phyloP scores from a whole-genome alignment of 768 basidiomycete genomes.

The Gelatoporia subvermispora region DNA sequence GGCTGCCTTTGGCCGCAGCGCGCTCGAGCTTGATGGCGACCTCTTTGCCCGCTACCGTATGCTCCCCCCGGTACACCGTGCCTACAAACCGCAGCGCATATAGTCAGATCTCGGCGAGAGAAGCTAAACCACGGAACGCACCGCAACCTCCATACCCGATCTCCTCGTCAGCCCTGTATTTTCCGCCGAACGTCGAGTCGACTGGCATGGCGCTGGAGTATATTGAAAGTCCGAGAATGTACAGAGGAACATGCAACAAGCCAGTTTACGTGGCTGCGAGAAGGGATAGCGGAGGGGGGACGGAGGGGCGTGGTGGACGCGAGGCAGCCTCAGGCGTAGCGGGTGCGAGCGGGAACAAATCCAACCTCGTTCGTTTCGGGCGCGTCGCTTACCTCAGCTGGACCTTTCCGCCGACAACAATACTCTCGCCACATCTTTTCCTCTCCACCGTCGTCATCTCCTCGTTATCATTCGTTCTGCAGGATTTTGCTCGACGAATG shows the following conservation, averaged over 20 bases:
- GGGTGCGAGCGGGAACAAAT: not conserved
- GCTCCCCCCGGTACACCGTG: constrained; percentile 73
- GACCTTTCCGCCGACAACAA: too few species aligned
- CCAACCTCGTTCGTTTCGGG: not conserved
- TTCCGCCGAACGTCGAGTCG: constrained; percentile 58
- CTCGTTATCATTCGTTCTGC: not conserved
- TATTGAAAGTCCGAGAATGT: constrained; percentile 7
- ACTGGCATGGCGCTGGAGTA: constrained; percentile 14
- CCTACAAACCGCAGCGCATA: constrained; percentile 37
- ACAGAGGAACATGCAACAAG: not conserved
- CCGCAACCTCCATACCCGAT: constrained; percentile 79
- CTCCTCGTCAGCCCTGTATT: constrained; percentile 75
- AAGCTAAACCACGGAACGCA: constrained; percentile 25
- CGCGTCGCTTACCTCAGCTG: not conserved
- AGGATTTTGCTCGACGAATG: too few species aligned
- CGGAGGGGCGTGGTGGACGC: not conserved
- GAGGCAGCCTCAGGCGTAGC: not conserved
- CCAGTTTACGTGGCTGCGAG: not conserved
- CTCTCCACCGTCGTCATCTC: not conserved
- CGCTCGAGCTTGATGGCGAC: constrained; percentile 83
- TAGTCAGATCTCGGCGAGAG: not conserved
- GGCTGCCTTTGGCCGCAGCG: constrained; percentile 54
- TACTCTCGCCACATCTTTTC: not conserved
- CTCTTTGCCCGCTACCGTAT: constrained; percentile 77
- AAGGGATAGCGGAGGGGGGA: not conserved